Percentiles rank a stretch among this genome's conserved stretches.
Conservation (phyloP, 352 stramenopile genomes). For the Phytophthora cryptogea region DNA sequence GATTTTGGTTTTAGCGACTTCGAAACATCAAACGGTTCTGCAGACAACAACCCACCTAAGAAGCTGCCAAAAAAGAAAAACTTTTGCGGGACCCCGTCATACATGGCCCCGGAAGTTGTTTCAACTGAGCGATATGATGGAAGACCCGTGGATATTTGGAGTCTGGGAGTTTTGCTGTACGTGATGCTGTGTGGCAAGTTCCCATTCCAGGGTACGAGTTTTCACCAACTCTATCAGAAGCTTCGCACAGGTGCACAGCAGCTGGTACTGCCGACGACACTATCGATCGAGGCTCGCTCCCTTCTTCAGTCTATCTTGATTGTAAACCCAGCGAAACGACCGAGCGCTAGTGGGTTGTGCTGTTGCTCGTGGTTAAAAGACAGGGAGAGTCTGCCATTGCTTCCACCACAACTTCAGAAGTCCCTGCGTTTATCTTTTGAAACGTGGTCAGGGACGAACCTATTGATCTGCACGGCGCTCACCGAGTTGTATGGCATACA, state of each 20-base stretch:
- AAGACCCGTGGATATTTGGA: constrained; percentile 64
- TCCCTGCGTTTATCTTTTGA: constrained; percentile 12
- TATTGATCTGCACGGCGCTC: constrained; percentile 13
- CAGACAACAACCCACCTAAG: constrained; percentile 30
- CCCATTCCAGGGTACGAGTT: constrained; percentile 48
- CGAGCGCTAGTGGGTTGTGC: constrained; percentile 38
- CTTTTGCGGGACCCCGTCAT: constrained; percentile 77
- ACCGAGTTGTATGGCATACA: constrained; percentile 23
- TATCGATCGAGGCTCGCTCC: constrained; percentile 46
- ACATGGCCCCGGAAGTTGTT: constrained; percentile 83
- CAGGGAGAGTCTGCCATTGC: not conserved
- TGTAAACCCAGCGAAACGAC: constrained; percentile 47
- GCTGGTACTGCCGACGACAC: constrained; percentile 26
- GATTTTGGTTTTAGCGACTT: constrained; percentile 78
- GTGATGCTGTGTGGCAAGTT: constrained; percentile 65
- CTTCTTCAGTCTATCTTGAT: constrained; percentile 53
- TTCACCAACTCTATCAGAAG: constrained; percentile 43
- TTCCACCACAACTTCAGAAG: not conserved
- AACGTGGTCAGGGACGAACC: constrained; percentile 9
- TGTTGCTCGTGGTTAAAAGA: constrained; percentile 44
- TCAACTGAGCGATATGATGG: constrained; percentile 59
- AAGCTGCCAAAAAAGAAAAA: constrained; percentile 53
- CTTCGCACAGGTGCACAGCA: constrained; percentile 34
- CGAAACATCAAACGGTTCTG: constrained; percentile 26
- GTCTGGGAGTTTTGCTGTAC: constrained; percentile 71